Percentiles rank a stretch among this genome's conserved stretches.
phyloP scores from a whole-genome alignment of 2,329 filamentous ascomycete genomes.

The Dothidotthia symphoricarpi region DNA sequence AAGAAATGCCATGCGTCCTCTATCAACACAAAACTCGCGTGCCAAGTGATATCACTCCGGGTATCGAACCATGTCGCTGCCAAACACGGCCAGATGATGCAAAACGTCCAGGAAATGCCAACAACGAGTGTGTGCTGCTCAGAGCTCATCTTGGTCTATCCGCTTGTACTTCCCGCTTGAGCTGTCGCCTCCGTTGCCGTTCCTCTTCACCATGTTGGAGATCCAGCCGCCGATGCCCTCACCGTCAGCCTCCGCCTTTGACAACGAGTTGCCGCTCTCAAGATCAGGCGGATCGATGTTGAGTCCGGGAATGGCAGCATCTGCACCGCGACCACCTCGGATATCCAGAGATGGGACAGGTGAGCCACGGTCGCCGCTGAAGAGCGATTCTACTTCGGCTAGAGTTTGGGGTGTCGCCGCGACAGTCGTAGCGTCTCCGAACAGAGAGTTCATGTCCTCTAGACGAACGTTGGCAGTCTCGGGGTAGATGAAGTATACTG shows the following conservation, averaged over 20 bases:
- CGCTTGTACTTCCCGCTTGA: constrained; percentile 48
- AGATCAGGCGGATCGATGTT: constrained; percentile 75
- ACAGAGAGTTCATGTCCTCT: constrained; percentile 94
- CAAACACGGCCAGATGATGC: constrained; percentile 17
- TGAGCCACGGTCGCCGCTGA: constrained; percentile 65
- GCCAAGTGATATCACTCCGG: constrained; percentile 17
- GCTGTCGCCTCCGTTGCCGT: constrained; percentile 46
- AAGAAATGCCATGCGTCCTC: constrained; percentile 30
- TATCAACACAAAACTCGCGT: constrained; percentile 27
- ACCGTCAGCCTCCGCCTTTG: constrained; percentile 27
- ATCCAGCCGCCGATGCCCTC: constrained; percentile 70
- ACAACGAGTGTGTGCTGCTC: constrained; percentile 8
- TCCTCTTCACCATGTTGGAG: constrained; percentile 61
- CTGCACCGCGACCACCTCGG: constrained; percentile 49
- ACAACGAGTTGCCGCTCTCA: constrained; percentile 49
- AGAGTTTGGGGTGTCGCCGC: constrained; percentile 75
- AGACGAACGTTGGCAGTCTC: constrained; percentile 93
- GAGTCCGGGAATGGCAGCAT: constrained; percentile 73
- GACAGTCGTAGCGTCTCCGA: constrained; percentile 86
- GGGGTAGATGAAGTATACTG: constrained; percentile 96
- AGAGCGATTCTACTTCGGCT: constrained; percentile 78
- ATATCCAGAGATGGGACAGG: constrained; percentile 75
- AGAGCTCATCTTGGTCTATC: constrained; percentile 45
- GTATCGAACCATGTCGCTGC: constrained; percentile 28
- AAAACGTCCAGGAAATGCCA: constrained; percentile 21